Conservation (phyloP, 495 filamentous ascomycete species). For the Hypoxylon fuscum region DNA sequence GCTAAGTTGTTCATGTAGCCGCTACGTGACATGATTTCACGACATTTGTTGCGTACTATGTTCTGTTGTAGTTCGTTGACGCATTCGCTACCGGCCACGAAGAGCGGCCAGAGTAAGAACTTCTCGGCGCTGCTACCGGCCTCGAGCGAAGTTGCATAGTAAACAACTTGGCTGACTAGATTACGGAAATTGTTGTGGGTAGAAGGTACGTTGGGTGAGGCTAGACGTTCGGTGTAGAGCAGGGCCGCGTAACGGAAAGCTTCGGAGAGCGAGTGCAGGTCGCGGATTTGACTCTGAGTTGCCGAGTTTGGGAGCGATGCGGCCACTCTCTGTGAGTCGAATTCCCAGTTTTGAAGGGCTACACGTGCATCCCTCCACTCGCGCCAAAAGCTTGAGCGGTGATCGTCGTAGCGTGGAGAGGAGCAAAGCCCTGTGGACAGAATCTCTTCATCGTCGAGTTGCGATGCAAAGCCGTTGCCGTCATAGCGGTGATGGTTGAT, state of each 20-base stretch:
- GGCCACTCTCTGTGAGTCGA: conserved; percentile 62
- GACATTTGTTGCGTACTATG: conserved; percentile 79
- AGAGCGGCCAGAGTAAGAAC: conserved; percentile 93
- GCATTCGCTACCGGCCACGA: conserved; percentile 90
- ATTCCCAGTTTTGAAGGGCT: conserved; percentile 82
- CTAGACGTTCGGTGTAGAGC: conserved; percentile 90
- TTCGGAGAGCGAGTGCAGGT: conserved; percentile 74
- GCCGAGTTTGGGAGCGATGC: conserved; percentile 54
- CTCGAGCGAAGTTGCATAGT: conserved; percentile 80
- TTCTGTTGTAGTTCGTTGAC: conserved; percentile 81
- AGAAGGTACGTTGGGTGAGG: conserved; percentile 77
- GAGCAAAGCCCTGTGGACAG: conserved; percentile 45
- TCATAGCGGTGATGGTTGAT: conserved; percentile 61
- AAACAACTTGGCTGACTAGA: conserved; percentile 80
- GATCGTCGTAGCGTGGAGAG: conserved; percentile 57
- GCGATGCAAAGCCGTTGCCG: conserved; percentile 67
- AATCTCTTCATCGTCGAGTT: conserved; percentile 58
- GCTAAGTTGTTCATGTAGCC: conserved; percentile 93
- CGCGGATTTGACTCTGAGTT: conserved; percentile 58
- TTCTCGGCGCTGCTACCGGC: conserved; percentile 74
- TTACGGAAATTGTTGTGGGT: conserved; percentile 82
- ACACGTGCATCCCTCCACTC: conserved; percentile 85
- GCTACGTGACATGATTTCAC: conserved; percentile 84
- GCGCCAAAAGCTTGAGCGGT: conserved; percentile 75
- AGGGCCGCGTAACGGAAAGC: conserved; percentile 90